Evolutionary conservation across 1,139 yeast genomes (phyloP).

Genomic region (Hanseniaspora sp.): DNA sequence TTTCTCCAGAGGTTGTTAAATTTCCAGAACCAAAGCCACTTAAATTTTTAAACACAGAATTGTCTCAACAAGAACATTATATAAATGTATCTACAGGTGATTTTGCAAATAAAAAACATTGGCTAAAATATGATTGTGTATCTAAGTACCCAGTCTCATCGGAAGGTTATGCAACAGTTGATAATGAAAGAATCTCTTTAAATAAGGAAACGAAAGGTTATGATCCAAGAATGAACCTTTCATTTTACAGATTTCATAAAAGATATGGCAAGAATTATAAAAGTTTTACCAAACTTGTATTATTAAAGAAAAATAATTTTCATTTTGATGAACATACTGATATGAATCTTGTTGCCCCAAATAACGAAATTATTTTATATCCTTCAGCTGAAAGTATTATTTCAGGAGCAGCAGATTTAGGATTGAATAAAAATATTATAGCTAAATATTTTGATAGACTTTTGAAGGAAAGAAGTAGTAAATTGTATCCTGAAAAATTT

Average conservation of each 20-base stretch:
- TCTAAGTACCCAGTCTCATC: not conserved
- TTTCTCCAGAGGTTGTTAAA: not conserved
- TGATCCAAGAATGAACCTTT: conserved; percentile 4
- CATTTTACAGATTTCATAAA: not conserved
- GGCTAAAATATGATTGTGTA: not conserved
- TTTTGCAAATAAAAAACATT: not conserved
- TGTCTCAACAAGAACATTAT: conserved; percentile 10
- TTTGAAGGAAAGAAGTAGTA: not conserved
- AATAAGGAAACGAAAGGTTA: not conserved
- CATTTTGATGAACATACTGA: conserved; percentile 4
- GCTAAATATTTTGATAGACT: not conserved
- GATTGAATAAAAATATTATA: not conserved
- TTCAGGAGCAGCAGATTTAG: conserved; percentile 10
- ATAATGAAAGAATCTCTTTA: not conserved
- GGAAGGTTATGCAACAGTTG: not conserved
- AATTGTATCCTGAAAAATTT: not conserved
- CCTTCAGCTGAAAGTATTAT: conserved; percentile 3
- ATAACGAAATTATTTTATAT: not conserved
- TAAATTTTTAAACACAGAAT: not conserved
- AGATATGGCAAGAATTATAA: conserved; percentile 5
- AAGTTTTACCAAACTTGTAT: not conserved
- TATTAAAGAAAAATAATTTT: not conserved
- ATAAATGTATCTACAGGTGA: conserved; percentile 4
- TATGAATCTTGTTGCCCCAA: not conserved
- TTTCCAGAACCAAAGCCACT: not conserved